Evolutionary conservation across 352 stramenopile genomes (phyloP), one percentile per base, ranked within the genome.

Genomic region (Phytophthora litchii): DNA sequence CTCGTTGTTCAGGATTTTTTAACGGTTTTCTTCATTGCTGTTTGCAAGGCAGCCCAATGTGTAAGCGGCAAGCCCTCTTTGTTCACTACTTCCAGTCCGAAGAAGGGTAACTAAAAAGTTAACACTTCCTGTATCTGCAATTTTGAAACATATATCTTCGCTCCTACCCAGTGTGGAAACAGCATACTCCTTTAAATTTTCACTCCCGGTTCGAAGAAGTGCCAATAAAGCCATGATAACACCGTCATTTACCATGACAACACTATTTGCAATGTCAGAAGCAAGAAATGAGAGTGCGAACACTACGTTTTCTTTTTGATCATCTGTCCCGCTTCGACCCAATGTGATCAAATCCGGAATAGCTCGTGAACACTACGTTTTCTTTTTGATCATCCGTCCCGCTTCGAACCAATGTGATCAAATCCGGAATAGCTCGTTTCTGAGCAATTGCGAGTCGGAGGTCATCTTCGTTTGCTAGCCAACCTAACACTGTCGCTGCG

Each of bases 121-220:
- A 27, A 67, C 51, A 0, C 12, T 43, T 54, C 62, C 55, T 56
- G 41, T 56, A 19, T 42, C 41, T 4, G 25, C 56, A 16, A 71
- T 66, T 46, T 54, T 47, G 7, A 40, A n/a, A 11, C 41, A 21
- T 25, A 49, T 49, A 7, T 38, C 45, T 10, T 42, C 3, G 10
- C 29, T 34, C 29, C 53, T 62, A 1, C 36, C 59, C 5, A 67
- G 37, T 5, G 62, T 53, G 14, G 41, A 56, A 34, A 48, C 42
- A 1, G 42, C 49, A 20, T 34, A 23, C 12, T 52, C 23, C 21
- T 52, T 48, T 19, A 49, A 29, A 1, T 8, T 37, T 16, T 53
- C 16, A 2, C 17, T 56, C 9, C 45, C 54, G 6, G 46, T 19
- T 37, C 10, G 36, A 25, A 63, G 23, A 16, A 63, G 37, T 17